These are phyloP conservation scores for Bisporella sp. DNA, from an alignment of 2,329 filamentous ascomycete species.

Conservation along the genomic window DNA sequence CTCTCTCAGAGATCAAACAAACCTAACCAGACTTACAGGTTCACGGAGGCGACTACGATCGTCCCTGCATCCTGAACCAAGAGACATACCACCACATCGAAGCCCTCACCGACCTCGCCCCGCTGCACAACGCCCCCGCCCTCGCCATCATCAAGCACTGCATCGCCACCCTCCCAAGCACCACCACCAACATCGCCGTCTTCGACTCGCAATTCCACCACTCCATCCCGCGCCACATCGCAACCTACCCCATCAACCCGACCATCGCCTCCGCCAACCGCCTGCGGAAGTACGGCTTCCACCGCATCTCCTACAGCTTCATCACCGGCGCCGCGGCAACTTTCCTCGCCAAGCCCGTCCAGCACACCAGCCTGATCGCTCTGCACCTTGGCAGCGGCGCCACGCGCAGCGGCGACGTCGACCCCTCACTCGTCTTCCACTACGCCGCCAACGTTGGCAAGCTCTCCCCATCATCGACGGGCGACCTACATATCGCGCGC, in stretches of 20 bases:
- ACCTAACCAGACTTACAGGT: too few relatives aligned
- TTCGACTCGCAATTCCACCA: conserved; percentile 85
- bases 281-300: conserved; percentile 85
- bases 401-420: too few relatives aligned
- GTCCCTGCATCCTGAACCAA: conserved; percentile 59
- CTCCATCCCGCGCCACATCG: conserved; percentile 63
- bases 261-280: conserved; percentile 64
- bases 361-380: conserved; percentile 66
- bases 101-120: conserved; percentile 71
- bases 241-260: conserved; percentile 76
- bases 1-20: too few relatives aligned
- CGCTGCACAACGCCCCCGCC: conserved; percentile 76
- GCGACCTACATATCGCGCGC: conserved; percentile 67
- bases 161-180: conserved; percentile 57
- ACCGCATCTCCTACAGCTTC: conserved; percentile 81
- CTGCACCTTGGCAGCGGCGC: conserved; percentile 82
- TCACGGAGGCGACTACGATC: conserved; percentile 74
- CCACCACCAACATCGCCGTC: conserved; percentile 74
- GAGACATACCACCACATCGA: conserved; percentile 71
- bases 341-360: conserved; percentile 53
- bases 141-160: conserved; percentile 68
- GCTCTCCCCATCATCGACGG: conserved; percentile 65
- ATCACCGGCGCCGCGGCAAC: conserved; percentile 62
- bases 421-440: conserved; percentile 88
- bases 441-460: conserved; percentile 77